Evolutionary conservation across 1,139 yeast genomes (phyloP).

Genomic region (Casaregolazyma lundiana): DNA sequence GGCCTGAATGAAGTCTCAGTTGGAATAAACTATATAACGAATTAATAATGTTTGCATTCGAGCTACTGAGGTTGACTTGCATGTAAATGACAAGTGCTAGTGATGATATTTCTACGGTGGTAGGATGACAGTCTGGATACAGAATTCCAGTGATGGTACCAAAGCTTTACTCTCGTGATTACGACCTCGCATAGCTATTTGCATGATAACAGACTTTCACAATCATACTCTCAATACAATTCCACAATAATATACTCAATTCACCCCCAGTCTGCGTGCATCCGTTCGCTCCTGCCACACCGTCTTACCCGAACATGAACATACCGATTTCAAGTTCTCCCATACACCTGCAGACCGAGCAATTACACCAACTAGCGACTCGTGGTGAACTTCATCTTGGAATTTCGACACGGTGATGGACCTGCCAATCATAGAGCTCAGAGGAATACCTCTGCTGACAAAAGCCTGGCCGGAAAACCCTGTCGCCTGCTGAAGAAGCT

Average conservation of each 20-base stretch:
- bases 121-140: no score
- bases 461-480: constrained; percentile 57
- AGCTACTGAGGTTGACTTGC: no score
- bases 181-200: no score
- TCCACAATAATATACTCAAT: constrained; percentile 9
- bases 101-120: no score
- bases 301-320: constrained; percentile 93
- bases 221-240: no score
- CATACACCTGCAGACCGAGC: constrained; percentile 97
- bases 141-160: no score
- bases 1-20: no score
- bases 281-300: constrained; percentile 92
- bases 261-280: constrained; percentile 56
- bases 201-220: no score
- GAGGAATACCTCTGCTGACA: constrained; percentile 43
- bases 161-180: no score
- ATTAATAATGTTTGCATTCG: no score
- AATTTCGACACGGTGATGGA: constrained; percentile 55
- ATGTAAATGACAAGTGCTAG: no score
- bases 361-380: constrained; percentile 72
- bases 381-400: constrained; percentile 35
- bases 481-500: constrained; percentile 28
- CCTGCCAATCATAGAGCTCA: constrained; percentile 73
- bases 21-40: no score
- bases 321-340: constrained; percentile 91